Evolutionary conservation across 225 moss, liverwort and hornwort species (phyloP).

Genomic region (Sphagnum contortum): DNA sequence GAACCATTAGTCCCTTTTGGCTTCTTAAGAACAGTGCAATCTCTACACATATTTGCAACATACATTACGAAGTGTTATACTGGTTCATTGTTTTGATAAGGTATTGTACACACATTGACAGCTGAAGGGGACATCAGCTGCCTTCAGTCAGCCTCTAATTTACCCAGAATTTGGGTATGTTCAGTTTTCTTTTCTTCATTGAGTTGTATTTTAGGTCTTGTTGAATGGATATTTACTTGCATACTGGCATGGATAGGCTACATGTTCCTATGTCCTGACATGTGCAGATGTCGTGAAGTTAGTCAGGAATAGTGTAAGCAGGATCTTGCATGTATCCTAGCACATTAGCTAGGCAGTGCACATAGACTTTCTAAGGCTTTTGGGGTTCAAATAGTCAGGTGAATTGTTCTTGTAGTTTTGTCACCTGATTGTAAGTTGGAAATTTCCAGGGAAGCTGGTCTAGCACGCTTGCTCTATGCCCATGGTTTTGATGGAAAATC

Average conservation of each 20-base stretch:
- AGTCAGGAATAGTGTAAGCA: too few relatives aligned
- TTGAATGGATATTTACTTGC: neutral
- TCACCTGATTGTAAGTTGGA: neutral
- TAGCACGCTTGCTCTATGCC: slow-evolving; percentile 24
- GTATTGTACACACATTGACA: slow-evolving; percentile 4
- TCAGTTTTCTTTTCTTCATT: neutral
- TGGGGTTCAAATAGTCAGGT: too few relatives aligned
- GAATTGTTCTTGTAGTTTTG: too few relatives aligned
- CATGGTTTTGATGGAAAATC: slow-evolving; percentile 25
- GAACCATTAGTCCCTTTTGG: neutral
- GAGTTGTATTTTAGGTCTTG: neutral
- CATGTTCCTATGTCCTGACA: too few relatives aligned
- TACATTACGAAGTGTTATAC: neutral
- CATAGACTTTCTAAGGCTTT: too few relatives aligned
- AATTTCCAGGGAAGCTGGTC: slow-evolving; percentile 8
- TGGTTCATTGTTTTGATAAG: slow-evolving; percentile 2
- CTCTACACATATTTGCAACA: neutral
- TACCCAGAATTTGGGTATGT: slow-evolving; percentile 21
- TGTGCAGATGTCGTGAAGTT: too few relatives aligned
- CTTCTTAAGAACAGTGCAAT: neutral
- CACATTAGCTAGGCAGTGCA: too few relatives aligned
- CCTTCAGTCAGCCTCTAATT: slow-evolving; percentile 23
- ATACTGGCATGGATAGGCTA: too few relatives aligned
- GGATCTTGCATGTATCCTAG: too few relatives aligned
- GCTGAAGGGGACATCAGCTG: slow-evolving; percentile 14